Conservation (phyloP, 495 filamentous ascomycete genomes). For the Barbatosphaeria neglecta region DNA sequence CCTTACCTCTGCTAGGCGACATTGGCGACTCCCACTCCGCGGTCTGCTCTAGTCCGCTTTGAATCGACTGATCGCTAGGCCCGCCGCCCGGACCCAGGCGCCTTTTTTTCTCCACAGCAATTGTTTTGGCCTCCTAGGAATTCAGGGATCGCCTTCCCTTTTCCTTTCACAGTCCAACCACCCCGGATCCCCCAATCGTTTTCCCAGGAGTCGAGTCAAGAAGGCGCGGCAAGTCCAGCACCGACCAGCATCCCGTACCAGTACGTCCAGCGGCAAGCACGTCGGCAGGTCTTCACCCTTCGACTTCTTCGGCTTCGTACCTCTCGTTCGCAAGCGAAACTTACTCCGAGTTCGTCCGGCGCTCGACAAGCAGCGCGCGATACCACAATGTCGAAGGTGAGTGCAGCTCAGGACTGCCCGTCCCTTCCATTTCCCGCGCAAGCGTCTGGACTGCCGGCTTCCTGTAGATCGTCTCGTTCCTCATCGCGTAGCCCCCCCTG, state of each 20-base stretch:
- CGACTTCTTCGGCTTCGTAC: too few species aligned
- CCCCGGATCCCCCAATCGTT: background rate
- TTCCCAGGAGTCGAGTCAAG: background rate
- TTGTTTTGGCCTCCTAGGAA: background rate
- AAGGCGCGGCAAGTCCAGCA: background rate
- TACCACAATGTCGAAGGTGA: conserved; percentile 37
- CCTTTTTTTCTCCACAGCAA: background rate
- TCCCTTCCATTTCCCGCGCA: background rate
- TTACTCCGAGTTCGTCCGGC: too few species aligned
- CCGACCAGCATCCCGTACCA: background rate
- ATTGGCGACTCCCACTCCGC: background rate
- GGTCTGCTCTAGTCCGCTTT: background rate
- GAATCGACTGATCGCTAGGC: background rate
- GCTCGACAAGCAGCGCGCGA: background rate
- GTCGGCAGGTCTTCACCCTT: too few species aligned
- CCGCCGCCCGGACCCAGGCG: background rate
- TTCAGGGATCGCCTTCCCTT: background rate
- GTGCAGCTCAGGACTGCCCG: too few species aligned
- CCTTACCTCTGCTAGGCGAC: background rate
- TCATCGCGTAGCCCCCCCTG: too few species aligned
- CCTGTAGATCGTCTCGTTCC: too few species aligned
- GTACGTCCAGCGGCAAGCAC: too few species aligned
- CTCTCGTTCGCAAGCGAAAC: too few species aligned
- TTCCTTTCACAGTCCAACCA: background rate
- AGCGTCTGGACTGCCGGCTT: too few species aligned